A percentile compares a stretch with the other conserved stretches of the same genome.
Evolutionary conservation across 306 rosid species (phyloP).

Genomic region (Vigna mungo): DNA sequence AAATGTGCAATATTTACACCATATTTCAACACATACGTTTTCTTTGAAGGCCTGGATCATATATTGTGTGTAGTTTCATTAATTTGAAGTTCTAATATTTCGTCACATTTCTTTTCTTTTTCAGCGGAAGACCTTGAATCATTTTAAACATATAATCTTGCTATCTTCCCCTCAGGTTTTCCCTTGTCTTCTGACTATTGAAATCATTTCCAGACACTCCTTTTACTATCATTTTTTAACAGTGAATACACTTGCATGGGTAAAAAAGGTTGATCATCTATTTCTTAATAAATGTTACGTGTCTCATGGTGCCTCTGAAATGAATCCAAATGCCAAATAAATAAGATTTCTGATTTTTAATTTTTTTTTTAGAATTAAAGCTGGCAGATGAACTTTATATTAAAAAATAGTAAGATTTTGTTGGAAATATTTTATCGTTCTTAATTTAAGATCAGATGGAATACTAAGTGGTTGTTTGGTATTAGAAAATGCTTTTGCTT

Average conservation of each 20-base stretch:
- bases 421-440: constrained; percentile 4
- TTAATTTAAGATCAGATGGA: neutral
- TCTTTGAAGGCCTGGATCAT: neutral
- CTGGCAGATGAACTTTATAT: constrained; percentile 10
- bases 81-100: constrained; percentile 37
- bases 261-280: neutral
- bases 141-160: constrained; percentile 73
- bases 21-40: too few species aligned
- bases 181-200: constrained; percentile 28
- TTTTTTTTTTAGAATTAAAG: neutral
- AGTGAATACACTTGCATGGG: neutral
- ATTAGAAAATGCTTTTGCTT: neutral
- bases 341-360: neutral
- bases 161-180: constrained; percentile 87
- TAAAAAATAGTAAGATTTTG: neutral
- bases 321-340: neutral
- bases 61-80: constrained; percentile 1
- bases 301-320: neutral
- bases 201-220: neutral
- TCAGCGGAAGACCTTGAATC: constrained; percentile 76
- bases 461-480: neutral
- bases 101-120: constrained; percentile 30
- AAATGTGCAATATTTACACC: too few species aligned
- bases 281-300: neutral
- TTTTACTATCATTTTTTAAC: constrained; percentile 8